A percentile compares a stretch with the other conserved stretches of the same genome.
phyloP scores from a whole-genome alignment of 2,329 filamentous ascomycete genomes.

The Madurella fahalii region DNA sequence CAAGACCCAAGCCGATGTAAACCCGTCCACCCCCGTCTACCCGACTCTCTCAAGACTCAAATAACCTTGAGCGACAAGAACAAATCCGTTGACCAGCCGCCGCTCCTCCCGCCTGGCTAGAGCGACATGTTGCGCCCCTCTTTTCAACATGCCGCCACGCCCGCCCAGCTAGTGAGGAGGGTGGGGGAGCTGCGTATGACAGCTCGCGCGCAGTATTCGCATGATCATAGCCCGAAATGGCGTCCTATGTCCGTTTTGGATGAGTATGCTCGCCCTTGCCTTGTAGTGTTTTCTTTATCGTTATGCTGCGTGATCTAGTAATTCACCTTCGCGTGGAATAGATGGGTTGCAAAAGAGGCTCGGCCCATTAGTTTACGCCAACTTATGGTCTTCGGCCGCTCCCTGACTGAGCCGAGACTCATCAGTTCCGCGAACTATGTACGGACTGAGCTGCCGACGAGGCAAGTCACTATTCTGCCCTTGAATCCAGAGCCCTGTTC shows the following conservation, averaged over 20 bases:
- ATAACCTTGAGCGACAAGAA: neutral
- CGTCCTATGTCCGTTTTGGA: conserved; percentile 61
- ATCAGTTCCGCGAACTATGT: conserved; percentile 97
- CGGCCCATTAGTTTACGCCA: conserved; percentile 94
- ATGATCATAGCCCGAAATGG: conserved; percentile 45
- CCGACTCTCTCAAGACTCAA: neutral
- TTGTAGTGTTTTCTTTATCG: conserved; percentile 6
- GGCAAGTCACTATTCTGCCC: conserved; percentile 43
- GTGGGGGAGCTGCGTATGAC: conserved; percentile 14
- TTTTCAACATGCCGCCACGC: conserved; percentile 25
- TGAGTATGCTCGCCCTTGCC: conserved; percentile 43
- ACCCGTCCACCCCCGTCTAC: neutral
- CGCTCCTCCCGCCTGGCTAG: conserved; percentile 25
- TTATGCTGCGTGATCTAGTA: conserved; percentile 18
- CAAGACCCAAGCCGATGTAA: neutral
- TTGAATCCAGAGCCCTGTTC: neutral
- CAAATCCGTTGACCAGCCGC: neutral
- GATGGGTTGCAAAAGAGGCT: conserved; percentile 90
- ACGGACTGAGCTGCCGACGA: conserved; percentile 84
- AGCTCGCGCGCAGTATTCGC: conserved; percentile 15
- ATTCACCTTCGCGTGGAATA: conserved; percentile 33
- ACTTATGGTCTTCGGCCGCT: conserved; percentile 94
- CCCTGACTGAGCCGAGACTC: conserved; percentile 81
- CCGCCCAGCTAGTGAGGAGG: conserved; percentile 22
- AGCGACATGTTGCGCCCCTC: conserved; percentile 25